Conservation (phyloP, 176 grass and related monocot species). For the barley (Hordeum vulgare) region MorexV3_pseudomolecules_assembly NC_058523.1:380627255-380627754, state of each 20-base stretch:
- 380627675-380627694: background rate
- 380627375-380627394: background rate
- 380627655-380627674: background rate
- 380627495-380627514: too few relatives aligned
- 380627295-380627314: conserved; percentile 19
- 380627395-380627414: background rate
- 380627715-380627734: background rate
- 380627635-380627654: conserved; percentile 18
- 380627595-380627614: conserved; percentile 11
- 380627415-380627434: background rate
- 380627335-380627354: conserved; percentile 13
- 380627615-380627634: conserved; percentile 21
- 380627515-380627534: background rate
- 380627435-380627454: background rate
- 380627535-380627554: background rate
- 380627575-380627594: background rate
- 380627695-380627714: background rate
- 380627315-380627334: conserved; percentile 20
- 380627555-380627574: background rate
- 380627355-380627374: conserved; percentile 30
- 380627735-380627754: conserved; percentile 8
- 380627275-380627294: background rate
- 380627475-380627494: background rate
- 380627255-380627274: too few relatives aligned
- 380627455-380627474: background rate